phyloP scores from a whole-genome alignment of 148 eudicot genomes.

The Rhododendron ovatum region DNA sequence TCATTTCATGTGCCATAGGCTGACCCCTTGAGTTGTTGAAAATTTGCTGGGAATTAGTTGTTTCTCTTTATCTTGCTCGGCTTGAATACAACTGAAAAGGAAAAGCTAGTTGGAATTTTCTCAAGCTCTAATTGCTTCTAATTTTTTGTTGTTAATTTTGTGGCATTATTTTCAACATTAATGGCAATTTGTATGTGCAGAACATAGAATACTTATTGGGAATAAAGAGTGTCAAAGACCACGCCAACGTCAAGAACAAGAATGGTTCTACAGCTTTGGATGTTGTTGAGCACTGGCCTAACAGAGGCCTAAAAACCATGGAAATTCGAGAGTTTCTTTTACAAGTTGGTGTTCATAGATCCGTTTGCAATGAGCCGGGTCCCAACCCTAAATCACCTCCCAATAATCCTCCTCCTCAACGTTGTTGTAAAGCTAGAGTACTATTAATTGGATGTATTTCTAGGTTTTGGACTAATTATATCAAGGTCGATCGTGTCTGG shows the following conservation, averaged over 20 bases:
- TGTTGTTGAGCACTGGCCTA: constrained; percentile 30
- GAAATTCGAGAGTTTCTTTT: constrained; percentile 28
- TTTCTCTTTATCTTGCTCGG: too few species aligned
- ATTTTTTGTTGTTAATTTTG: background rate
- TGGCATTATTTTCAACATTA: background rate
- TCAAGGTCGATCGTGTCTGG: background rate
- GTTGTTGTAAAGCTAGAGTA: background rate
- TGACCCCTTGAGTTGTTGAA: too few species aligned
- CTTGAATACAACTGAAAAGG: too few species aligned
- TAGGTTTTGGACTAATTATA: background rate
- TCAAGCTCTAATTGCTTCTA: background rate
- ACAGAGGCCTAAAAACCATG: constrained; percentile 20
- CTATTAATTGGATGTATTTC: background rate
- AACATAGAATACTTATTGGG: constrained; percentile 5
- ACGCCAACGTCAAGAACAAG: too few species aligned
- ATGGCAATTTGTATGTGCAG: constrained; percentile 5
- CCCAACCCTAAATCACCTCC: background rate
- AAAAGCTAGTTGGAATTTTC: background rate
- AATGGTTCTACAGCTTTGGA: constrained; percentile 12
- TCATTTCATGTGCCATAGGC: too few species aligned
- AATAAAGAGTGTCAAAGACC: too few species aligned
- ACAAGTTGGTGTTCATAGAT: constrained; percentile 16
- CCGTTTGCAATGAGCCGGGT: background rate
- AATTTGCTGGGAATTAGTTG: too few species aligned
- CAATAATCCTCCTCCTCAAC: background rate